Evolutionary conservation across 495 filamentous ascomycete species (phyloP).

Genomic region (Cudoniella acicularis): DNA sequence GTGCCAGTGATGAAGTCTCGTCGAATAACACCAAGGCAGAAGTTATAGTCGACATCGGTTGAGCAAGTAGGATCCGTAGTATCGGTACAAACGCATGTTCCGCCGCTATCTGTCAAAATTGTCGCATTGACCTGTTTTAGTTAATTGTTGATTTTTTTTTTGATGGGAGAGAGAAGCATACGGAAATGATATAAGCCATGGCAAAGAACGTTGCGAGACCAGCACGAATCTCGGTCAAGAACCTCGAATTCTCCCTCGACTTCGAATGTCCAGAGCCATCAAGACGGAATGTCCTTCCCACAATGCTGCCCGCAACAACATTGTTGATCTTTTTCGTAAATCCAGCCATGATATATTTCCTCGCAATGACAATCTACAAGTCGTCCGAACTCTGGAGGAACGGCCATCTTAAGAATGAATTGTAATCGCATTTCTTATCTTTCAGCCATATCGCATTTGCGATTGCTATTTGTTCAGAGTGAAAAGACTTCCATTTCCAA

Average conservation of each 20-base stretch:
- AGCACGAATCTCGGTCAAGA: constrained; percentile 76
- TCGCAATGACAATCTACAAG: too few relatives aligned
- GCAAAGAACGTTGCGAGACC: constrained; percentile 82
- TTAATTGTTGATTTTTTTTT: not conserved
- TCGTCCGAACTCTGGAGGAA: too few relatives aligned
- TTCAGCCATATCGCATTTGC: too few relatives aligned
- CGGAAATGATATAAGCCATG: constrained; percentile 75
- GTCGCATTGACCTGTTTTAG: constrained; percentile 31
- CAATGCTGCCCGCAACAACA: constrained; percentile 31
- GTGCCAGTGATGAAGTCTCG: constrained; percentile 77
- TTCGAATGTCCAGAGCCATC: constrained; percentile 68
- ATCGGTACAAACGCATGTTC: constrained; percentile 65
- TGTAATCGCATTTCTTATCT: too few relatives aligned
- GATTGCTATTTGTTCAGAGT: too few relatives aligned
- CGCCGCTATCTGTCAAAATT: constrained; percentile 50
- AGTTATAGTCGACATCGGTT: constrained; percentile 54
- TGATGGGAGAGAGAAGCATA: constrained; percentile 47
- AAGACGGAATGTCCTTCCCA: constrained; percentile 71
- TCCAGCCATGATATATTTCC: not conserved
- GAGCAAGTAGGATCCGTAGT: constrained; percentile 50
- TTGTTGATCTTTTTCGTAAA: constrained; percentile 23
- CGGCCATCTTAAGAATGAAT: too few relatives aligned
- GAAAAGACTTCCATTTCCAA: too few relatives aligned
- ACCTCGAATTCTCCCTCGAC: constrained; percentile 69
- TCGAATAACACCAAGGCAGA: constrained; percentile 63